Percentiles rank a stretch among this genome's conserved stretches.
Conservation (phyloP, 2,329 filamentous ascomycete species). For the Diaporthe sp. region DNA sequence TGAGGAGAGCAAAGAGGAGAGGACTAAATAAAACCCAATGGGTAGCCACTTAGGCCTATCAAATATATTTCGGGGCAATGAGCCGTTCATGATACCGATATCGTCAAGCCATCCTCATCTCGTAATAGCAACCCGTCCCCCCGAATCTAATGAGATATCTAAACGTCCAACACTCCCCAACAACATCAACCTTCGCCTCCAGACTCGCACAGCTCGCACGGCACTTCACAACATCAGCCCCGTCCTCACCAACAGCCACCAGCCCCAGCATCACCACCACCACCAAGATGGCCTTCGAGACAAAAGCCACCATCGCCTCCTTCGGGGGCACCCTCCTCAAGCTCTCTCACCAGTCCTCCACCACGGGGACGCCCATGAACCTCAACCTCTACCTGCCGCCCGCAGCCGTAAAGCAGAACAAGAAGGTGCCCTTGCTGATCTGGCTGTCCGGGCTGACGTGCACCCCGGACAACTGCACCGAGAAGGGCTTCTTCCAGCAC, state of each 20-base stretch:
- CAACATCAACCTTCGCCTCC: constrained; percentile 20
- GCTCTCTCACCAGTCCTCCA: constrained; percentile 85
- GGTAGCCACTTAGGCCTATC: not conserved
- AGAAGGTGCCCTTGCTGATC: constrained; percentile 86
- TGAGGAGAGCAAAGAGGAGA: constrained; percentile 7
- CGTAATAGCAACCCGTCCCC: not conserved
- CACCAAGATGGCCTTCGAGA: constrained; percentile 85
- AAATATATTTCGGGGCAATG: not conserved
- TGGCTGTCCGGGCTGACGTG: constrained; percentile 96
- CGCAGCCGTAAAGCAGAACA: constrained; percentile 65
- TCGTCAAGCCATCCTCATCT: not conserved
- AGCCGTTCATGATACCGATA: constrained; percentile 33
- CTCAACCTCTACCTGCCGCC: constrained; percentile 94
- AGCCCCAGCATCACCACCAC: constrained; percentile 3
- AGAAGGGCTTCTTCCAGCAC: constrained; percentile 93
- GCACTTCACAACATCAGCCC: constrained; percentile 27
- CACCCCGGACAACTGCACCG: constrained; percentile 86
- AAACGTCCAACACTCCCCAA: constrained; percentile 32
- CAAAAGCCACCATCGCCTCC: constrained; percentile 88
- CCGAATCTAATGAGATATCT: constrained; percentile 33
- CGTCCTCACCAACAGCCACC: constrained; percentile 8
- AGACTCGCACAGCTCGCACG: constrained; percentile 40
- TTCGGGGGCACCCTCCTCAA: constrained; percentile 97
- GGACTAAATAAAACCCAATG: constrained; percentile 19
- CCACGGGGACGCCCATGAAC: constrained; percentile 89